Base-by-base conservation (phyloP, 1,139 yeast species). In the Debaryomycetaceae sp. region DNA sequence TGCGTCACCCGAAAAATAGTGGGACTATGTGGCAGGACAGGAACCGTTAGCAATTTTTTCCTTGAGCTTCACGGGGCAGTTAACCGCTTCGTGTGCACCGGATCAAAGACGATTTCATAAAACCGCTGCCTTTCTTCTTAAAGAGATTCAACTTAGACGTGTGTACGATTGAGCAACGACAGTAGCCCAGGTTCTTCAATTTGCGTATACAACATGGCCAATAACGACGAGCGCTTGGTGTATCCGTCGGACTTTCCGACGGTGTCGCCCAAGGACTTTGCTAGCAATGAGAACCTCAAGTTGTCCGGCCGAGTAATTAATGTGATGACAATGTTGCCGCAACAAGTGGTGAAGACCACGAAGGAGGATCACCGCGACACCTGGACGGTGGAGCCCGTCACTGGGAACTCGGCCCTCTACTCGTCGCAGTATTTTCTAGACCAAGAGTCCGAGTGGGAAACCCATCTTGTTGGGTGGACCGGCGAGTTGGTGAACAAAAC, bases 381-480 rank as follows among this genome's bases (percentile, higher is more conserved):
- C 15, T 73, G 79, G 79, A 69, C 71, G 29, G 75, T 82, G 12
- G 74, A 70, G 34, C 76, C 79, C 4, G 69, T 86, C 13, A 68
- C 91, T 16, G 97, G 97, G 1, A 83, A 84, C 47, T 80, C 93
- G 10, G 95, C 97, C 0, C 60, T 89, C 31, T 82, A 82, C 49
- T 78, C 95, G 5, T 78, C 94, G 4, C 74, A 83, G 41, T 67
- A 68, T 40, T 80, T 75, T 47, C 61, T 91, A 36, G 69, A 69
- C 32, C 73, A 78, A 30, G 76, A 75, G 27, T 72, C 88, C 0
- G 74, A 77, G 15, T 91, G 96, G 93, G 93, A 86, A 42, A 80
- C 89, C 28, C 84, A 86, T 41, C 61, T 86, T 37, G 79, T 93
- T 34, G 96, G 89, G 1, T 93, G 99, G 99, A 83, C 96, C 0